Percentiles rank a stretch among this genome's conserved stretches.
Evolutionary conservation across 2,329 filamentous ascomycete species (phyloP).

Genomic region (Colletotrichum sp.): DNA sequence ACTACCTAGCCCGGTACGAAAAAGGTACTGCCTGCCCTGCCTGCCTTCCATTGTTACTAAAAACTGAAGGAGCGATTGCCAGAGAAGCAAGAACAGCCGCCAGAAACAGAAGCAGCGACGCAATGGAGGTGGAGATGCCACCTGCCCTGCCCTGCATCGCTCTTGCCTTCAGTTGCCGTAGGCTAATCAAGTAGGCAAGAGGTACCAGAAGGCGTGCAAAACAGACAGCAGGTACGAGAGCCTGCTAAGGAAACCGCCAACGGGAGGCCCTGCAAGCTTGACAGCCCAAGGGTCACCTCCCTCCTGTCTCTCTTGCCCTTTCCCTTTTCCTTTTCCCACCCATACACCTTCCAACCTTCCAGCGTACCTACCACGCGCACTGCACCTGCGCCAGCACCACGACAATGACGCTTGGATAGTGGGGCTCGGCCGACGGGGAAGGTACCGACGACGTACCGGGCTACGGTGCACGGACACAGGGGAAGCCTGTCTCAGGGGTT

Average conservation of each 20-base stretch:
- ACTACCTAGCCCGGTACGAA: background rate
- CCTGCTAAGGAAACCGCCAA: background rate
- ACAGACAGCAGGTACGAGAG: background rate
- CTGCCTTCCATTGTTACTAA: background rate
- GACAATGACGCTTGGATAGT: conserved; percentile 11
- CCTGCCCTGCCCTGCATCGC: background rate
- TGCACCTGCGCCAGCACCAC: background rate
- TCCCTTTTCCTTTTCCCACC: background rate
- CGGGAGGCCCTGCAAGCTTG: background rate
- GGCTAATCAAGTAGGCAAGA: background rate
- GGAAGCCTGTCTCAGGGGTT: background rate
- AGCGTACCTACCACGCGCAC: background rate
- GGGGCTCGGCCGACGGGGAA: background rate
- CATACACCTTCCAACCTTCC: background rate
- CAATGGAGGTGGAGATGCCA: background rate
- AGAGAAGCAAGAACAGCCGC: background rate
- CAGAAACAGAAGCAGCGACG: background rate
- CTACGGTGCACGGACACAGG: background rate
- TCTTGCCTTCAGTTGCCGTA: background rate
- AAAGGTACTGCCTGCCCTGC: background rate
- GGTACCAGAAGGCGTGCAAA: background rate
- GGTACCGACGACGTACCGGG: conserved; percentile 1
- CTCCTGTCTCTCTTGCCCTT: background rate
- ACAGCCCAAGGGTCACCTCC: background rate
- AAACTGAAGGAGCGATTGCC: background rate